Conservation (phyloP, 1,284 basidiomycete genomes). For the Boletus holoroseus region DNA sequence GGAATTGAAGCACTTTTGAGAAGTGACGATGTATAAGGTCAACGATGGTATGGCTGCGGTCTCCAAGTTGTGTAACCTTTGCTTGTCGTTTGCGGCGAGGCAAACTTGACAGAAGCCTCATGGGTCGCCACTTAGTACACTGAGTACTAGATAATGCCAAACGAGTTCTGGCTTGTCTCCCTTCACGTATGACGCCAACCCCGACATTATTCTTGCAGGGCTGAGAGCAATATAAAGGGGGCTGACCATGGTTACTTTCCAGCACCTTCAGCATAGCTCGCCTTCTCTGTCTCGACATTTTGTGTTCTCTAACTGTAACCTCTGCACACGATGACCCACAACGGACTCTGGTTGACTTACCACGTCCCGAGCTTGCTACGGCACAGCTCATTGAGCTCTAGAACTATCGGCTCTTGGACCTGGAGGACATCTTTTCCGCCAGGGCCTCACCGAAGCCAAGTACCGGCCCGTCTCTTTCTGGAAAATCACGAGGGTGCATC, state of each 20-base stretch:
- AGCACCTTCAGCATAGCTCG: neutral
- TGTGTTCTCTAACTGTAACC: neutral
- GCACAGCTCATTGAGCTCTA: slow-evolving; percentile 44
- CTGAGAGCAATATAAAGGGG: slow-evolving; percentile 13
- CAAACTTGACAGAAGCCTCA: neutral
- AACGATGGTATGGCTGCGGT: neutral
- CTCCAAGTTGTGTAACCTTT: neutral
- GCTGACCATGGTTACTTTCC: neutral
- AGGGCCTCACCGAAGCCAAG: too few species aligned
- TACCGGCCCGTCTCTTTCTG: too few species aligned
- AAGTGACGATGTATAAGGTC: neutral
- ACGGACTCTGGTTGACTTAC: slow-evolving; percentile 46
- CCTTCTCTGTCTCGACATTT: neutral
- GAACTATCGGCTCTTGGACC: slow-evolving; percentile 36
- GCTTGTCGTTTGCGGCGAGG: neutral
- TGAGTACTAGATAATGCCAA: neutral
- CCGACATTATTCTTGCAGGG: slow-evolving; percentile 3
- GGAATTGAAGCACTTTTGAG: neutral
- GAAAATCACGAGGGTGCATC: slow-evolving; percentile 37
- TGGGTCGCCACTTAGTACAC: neutral
- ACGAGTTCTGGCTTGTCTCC: neutral
- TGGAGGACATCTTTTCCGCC: slow-evolving; percentile 46
- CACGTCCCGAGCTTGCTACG: slow-evolving; percentile 40
- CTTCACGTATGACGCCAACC: slow-evolving; percentile 9
- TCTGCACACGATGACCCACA: slow-evolving; percentile 26